phyloP scores from a whole-genome alignment of 139 green algal genomes.

The Trebouxia sp. region DNA sequence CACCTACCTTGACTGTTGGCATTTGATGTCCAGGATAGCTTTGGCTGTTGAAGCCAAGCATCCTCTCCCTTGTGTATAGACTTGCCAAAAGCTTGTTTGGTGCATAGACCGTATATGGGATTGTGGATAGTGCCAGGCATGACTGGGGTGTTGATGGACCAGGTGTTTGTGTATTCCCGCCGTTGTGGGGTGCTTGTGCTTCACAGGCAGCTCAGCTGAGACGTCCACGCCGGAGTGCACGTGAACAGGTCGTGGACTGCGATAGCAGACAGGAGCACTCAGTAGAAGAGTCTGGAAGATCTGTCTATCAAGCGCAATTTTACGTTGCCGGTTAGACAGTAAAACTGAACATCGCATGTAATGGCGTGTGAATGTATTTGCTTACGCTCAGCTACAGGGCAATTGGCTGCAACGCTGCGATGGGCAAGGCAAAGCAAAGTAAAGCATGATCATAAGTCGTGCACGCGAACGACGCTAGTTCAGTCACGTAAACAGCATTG shows the following conservation, averaged over 20 bases:
- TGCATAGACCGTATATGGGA: constrained; percentile 32
- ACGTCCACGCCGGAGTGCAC: too few relatives aligned
- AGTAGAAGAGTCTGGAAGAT: neutral
- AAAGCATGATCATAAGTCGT: too few relatives aligned
- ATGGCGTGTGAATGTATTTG: too few relatives aligned
- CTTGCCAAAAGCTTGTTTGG: constrained; percentile 51
- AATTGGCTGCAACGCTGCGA: too few relatives aligned
- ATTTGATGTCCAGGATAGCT: neutral
- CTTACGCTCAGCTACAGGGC: too few relatives aligned
- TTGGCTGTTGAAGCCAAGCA: constrained; percentile 49
- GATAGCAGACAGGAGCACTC: neutral
- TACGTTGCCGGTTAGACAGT: too few relatives aligned
- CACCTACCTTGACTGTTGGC: neutral
- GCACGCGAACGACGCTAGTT: too few relatives aligned
- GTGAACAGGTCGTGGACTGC: too few relatives aligned
- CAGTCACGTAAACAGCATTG: too few relatives aligned
- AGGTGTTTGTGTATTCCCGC: neutral
- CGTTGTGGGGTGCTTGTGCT: neutral
- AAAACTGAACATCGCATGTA: too few relatives aligned
- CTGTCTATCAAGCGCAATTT: too few relatives aligned
- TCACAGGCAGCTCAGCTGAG: neutral
- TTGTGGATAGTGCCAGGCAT: constrained; percentile 21
- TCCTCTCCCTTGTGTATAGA: constrained; percentile 57
- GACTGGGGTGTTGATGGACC: neutral
- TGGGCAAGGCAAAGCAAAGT: too few relatives aligned